Base-by-base conservation (phyloP, 176 grass and related monocot species). In the Triticum monococcum region DNA sequence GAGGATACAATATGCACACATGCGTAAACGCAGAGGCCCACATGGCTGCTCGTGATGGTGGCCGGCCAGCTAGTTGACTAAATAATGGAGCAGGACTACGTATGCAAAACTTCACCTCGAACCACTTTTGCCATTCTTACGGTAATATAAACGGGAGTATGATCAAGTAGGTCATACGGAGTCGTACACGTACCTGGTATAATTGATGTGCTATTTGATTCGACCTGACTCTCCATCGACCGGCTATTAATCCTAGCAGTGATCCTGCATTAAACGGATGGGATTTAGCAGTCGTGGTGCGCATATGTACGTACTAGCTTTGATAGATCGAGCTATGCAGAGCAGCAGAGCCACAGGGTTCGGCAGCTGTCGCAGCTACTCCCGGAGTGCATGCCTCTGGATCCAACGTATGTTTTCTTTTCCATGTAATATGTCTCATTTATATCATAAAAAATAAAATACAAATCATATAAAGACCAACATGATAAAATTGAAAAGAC, bases 31-130 rank as follows among this genome's bases (percentile, higher is more conserved):
- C 7, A 75, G 26, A 46, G 38, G 18, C 43, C 43, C 72, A 75
- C 72, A 75, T 75, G 72, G 41, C 72, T 75, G 72, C 72, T 72
- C 11, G 9, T 72, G 72, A 75, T 10, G 72, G 72, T 75, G 43
- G 72, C 72, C 72, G 41, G 72, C 72, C 18, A 20, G 24, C 18
- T 22, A 57, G 54, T 75, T 75, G 72, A 75, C 72, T 26, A 18
- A 74, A 26, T 72, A 40, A 70, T 71, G 17, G 37, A 71, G 36
- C 68, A 36, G 17, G 68, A 71, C 20, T 38, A 12, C 9, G 68
- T 38, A 71, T 45, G n/a, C 23, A 16, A 72, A 72, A 41, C 20
- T 13, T 68, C 4, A 12, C 7, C 14, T 41, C 45, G 2, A 74
- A 48, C 71, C 6, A 74, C 40, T 45, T 74, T 48, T 74, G 41